A percentile compares a stretch with the other conserved stretches of the same genome.
These are phyloP conservation scores for Tricholoma flavovirens DNA, from an alignment of 768 basidiomycete species.

Conservation along the genomic window DNA sequence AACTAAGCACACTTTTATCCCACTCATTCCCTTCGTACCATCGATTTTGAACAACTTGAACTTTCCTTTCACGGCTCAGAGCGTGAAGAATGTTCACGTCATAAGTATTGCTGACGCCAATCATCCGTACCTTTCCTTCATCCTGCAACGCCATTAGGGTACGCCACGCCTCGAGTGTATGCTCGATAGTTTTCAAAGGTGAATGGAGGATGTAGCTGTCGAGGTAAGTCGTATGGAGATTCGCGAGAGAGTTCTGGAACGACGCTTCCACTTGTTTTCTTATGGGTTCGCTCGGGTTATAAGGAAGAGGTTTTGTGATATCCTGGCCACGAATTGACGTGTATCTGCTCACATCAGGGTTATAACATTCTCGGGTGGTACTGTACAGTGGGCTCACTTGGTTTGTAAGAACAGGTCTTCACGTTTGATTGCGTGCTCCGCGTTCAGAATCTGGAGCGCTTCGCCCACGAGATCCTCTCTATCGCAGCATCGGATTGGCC, in stretches of 20 bases:
- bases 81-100: constrained; percentile 50
- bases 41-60: constrained; percentile 77
- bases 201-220: constrained; percentile 80
- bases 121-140: constrained; percentile 54
- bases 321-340: constrained; percentile 76
- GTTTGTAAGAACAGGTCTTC: constrained; percentile 76
- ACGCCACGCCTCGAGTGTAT: constrained; percentile 68
- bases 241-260: constrained; percentile 55
- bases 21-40: constrained; percentile 82
- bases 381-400: constrained; percentile 41
- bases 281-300: constrained; percentile 50
- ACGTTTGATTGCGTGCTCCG: constrained; percentile 55
- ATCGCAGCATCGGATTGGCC: constrained; percentile 1
- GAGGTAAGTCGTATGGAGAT: constrained; percentile 67
- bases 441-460: constrained; percentile 53
- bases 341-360: constrained; percentile 40
- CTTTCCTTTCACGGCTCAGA: constrained; percentile 47
- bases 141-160: constrained; percentile 57
- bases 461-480: constrained; percentile 81
- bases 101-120: constrained; percentile 78
- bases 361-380: not conserved
- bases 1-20: constrained; percentile 59
- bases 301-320: constrained; percentile 62
- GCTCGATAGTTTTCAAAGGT: constrained; percentile 50
- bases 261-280: constrained; percentile 58